These are phyloP conservation scores for Quercus lobata DNA, from an alignment of 331 rosid genomes.

Conservation along the genomic window DNA sequence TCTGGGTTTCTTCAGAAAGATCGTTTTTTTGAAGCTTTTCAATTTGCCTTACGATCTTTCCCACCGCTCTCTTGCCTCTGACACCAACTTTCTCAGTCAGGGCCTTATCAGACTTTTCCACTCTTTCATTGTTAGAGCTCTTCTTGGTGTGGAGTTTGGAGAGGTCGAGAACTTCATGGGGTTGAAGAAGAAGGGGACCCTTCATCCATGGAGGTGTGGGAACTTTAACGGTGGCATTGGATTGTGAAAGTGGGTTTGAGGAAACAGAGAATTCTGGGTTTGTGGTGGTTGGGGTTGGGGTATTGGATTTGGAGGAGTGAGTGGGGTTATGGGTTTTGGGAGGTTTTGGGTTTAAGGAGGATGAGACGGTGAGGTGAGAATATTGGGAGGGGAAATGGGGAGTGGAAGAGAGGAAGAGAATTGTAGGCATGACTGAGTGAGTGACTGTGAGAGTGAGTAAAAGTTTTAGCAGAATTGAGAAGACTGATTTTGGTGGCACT, in stretches of 20 bases:
- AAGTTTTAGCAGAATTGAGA: background rate
- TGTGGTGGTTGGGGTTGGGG: background rate
- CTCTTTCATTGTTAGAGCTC: constrained; percentile 4
- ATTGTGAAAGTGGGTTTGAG: constrained; percentile 19
- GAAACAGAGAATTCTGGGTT: constrained; percentile 5
- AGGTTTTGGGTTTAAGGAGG: constrained; percentile 32
- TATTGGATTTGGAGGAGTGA: constrained; percentile 9
- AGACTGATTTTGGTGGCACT: background rate
- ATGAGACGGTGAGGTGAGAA: constrained; percentile 30
- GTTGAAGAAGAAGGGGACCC: constrained; percentile 60
- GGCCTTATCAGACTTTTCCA: constrained; percentile 18
- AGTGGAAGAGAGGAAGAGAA: constrained; percentile 32
- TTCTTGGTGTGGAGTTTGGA: constrained; percentile 31
- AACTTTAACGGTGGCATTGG: constrained; percentile 37
- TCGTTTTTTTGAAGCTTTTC: constrained; percentile 37
- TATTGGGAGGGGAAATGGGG: constrained; percentile 11
- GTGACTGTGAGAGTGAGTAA: background rate
- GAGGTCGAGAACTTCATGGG: constrained; percentile 41
- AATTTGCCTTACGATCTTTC: constrained; percentile 44
- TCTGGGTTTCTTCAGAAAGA: constrained; percentile 23
- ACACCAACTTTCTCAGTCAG: constrained; percentile 39
- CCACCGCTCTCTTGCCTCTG: constrained; percentile 50
- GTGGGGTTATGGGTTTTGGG: constrained; percentile 13
- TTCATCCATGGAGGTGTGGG: constrained; percentile 84
- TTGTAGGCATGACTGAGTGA: constrained; percentile 24